A percentile compares a stretch with the other conserved stretches of the same genome.
These are phyloP conservation scores for Warburgia ugandensis DNA, from an alignment of 164 flowering plant species.

Conservation along the genomic window DNA sequence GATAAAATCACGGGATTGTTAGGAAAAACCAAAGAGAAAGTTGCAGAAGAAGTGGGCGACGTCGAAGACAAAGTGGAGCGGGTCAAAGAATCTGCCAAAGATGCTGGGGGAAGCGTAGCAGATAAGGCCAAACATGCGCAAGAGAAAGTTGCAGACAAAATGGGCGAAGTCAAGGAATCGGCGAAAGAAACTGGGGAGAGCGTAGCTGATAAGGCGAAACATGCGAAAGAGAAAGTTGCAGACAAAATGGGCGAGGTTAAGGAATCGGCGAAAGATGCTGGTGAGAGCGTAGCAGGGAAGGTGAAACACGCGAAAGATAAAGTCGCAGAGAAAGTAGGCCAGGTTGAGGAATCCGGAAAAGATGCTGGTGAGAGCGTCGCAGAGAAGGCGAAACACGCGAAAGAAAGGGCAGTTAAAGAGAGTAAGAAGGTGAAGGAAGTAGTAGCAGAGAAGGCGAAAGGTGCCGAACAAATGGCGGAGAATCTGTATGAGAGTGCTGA, in stretches of 20 bases:
- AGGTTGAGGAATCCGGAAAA: too few species aligned
- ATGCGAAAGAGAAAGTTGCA: not conserved
- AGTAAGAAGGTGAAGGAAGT: not conserved
- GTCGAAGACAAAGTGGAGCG: not conserved
- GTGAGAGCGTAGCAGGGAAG: not conserved
- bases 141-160: conserved; percentile 1
- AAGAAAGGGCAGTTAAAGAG: conserved; percentile 4
- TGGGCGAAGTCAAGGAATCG: too few species aligned
- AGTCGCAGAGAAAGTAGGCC: not conserved
- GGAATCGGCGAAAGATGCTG: not conserved
- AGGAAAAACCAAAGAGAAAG: conserved; percentile 27
- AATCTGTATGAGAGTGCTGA: not conserved
- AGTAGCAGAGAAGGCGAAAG: conserved; percentile 3
- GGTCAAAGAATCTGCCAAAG: conserved; percentile 4
- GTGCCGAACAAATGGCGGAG: not conserved
- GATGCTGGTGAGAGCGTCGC: not conserved
- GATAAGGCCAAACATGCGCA: not conserved
- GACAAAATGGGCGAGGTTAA: not conserved
- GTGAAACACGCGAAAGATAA: not conserved
- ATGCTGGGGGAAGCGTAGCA: not conserved
- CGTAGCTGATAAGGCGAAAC: conserved; percentile 3
- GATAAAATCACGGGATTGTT: conserved; percentile 30
- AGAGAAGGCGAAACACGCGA: conserved; percentile 8
- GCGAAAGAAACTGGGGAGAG: not conserved
- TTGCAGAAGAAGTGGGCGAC: conserved; percentile 4